Base-by-base conservation (phyloP, 108 stramenopile species). In the Pinguiococcus pyrenoidosus region DNA sequence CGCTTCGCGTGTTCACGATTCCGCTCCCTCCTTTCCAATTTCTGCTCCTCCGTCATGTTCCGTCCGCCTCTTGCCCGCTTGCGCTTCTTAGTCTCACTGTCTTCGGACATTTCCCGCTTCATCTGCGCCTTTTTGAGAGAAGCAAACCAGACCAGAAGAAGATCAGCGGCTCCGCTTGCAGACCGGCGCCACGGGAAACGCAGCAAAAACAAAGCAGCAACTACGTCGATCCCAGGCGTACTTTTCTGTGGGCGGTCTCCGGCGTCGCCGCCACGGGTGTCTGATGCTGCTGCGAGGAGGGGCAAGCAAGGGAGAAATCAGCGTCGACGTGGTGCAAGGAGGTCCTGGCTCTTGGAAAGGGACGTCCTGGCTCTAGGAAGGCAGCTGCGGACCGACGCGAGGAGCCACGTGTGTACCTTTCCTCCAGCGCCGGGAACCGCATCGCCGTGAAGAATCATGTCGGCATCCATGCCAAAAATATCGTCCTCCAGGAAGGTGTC, bases 1-100 rank as follows among this genome's bases (percentile, higher is more conserved):
- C 89, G 75, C 49, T 96, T 96, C 33, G 94, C 94, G 58, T 96
- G 90, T 64, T 96, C 94, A 30, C 94, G 64, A 53, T 96, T 96
- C 25, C 90, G 57, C 71, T 82, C 79, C 21, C 90, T 34, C 32
- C 67, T 18, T 8, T 68, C 67, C 14, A 68, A 38, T 29, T 57
- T 32, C 39, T 68, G 67, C 56, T 68, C 61, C 56, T 68, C 67
- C 16, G 67, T 63, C 67, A 68, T 68, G 37, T 39, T 55, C 35
- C 67, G 35, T n/a, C 50, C 41, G 7, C 44, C 27, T 5, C 46
- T 39, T n/a, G 41, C 33, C 2, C 39, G 30, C 26, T 24, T 9
- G 6, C 9, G 7, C 23, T 22, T 20, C 42, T 1, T 49, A 46
- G 10, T 46, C 53, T n/a, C n/a, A n/a, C n/a, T n/a, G 4, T 64